phyloP scores from a whole-genome alignment of 129 eudicot species.

The Saposhnikovia divaricata region DNA sequence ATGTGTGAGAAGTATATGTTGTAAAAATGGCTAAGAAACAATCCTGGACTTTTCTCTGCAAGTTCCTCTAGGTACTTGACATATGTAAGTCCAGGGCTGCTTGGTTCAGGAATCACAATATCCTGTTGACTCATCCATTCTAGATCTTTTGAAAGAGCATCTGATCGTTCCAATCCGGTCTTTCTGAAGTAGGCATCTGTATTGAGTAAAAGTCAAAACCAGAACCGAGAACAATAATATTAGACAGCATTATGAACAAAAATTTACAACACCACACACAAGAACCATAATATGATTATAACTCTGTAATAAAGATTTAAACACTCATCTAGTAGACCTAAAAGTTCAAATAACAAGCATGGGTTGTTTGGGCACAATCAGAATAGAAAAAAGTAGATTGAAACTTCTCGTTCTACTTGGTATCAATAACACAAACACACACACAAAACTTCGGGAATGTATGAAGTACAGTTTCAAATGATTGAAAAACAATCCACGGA shows the following conservation, averaged over 20 bases:
- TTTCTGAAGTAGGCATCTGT: conserved; percentile 75
- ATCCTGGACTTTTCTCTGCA: conserved; percentile 35
- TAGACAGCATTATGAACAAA: not conserved
- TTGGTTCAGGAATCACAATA: conserved; percentile 47
- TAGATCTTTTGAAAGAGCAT: conserved; percentile 35
- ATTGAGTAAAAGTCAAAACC: conserved; percentile 4
- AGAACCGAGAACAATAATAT: not conserved
- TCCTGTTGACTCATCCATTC: conserved; percentile 47
- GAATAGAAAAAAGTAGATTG: not conserved
- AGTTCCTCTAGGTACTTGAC: conserved; percentile 50
- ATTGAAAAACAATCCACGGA: not conserved
- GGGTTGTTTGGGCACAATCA: not conserved
- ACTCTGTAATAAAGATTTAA: conserved; percentile 5
- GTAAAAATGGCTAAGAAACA: conserved; percentile 75
- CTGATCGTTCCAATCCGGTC: conserved; percentile 57
- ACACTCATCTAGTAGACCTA: not conserved
- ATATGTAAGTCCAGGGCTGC: conserved; percentile 49
- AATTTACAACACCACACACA: not conserved
- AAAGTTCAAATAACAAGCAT: not conserved
- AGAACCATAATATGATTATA: not conserved
- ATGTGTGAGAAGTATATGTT: conserved; percentile 80
- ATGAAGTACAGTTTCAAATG: not conserved
- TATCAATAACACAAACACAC: not conserved
- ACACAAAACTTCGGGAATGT: not conserved
- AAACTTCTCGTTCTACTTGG: not conserved